Evolutionary conservation across 2,329 filamentous ascomycete species (phyloP).

Genomic region (Fusarium sterilihyphosum): DNA sequence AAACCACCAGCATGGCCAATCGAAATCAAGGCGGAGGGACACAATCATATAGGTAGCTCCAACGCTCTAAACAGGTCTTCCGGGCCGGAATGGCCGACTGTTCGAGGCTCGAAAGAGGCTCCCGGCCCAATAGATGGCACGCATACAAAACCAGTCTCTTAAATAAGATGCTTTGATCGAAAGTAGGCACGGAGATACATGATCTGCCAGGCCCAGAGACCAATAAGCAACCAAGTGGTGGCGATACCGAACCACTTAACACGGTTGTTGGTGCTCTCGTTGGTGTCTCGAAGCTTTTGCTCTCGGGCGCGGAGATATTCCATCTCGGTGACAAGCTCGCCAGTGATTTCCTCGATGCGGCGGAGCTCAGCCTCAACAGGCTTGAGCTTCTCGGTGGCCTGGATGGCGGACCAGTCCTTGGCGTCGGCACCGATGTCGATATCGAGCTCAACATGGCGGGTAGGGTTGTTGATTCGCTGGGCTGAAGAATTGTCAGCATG

Average conservation of each 20-base stretch:
- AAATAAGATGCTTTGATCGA: constrained; percentile 64
- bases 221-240: constrained; percentile 91
- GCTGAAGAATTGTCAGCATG: constrained; percentile 31
- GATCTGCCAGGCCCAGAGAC: constrained; percentile 95
- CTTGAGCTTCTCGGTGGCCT: constrained; percentile 97
- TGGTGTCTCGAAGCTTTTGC: constrained; percentile 96
- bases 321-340: constrained; percentile 93
- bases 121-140: constrained; percentile 8
- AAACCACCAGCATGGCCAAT: constrained; percentile 36
- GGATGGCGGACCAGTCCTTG: constrained; percentile 97
- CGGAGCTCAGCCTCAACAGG: constrained; percentile 94
- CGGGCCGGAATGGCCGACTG: constrained; percentile 1
- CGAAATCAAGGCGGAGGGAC: constrained; percentile 2
- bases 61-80: constrained; percentile 8
- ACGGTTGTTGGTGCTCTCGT: constrained; percentile 98
- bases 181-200: constrained; percentile 98
- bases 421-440: constrained; percentile 97
- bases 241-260: constrained; percentile 98
- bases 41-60: neutral
- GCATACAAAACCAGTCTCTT: constrained; percentile 35
- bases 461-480: constrained; percentile 52
- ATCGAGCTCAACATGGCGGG: constrained; percentile 86
- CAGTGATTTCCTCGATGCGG: constrained; percentile 89
- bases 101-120: constrained; percentile 11
- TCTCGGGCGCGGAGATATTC: constrained; percentile 91